Percentiles rank a stretch among this genome's conserved stretches.
Evolutionary conservation across 2,329 filamentous ascomycete species (phyloP).

Genomic region (Arthrobotrys sinensis): DNA sequence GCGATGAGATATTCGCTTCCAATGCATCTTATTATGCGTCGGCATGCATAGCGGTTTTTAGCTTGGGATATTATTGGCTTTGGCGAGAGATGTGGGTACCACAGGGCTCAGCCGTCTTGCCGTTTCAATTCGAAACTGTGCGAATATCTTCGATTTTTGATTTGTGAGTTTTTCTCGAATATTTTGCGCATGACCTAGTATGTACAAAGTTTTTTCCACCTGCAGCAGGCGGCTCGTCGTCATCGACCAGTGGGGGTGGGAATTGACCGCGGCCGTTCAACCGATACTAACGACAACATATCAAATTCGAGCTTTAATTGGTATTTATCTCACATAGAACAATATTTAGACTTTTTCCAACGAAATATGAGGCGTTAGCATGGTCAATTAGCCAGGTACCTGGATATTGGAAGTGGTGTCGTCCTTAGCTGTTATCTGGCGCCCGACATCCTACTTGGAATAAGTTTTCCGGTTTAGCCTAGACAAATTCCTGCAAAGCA

Average conservation of each 20-base stretch:
- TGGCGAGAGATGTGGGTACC: slow-evolving; percentile 46
- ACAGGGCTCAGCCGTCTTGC: slow-evolving; percentile 45
- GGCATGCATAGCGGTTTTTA: slow-evolving; percentile 56
- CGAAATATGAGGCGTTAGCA: slow-evolving; percentile 34
- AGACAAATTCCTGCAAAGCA: slow-evolving; percentile 20
- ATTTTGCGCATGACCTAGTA: slow-evolving; percentile 49
- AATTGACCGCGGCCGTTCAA: slow-evolving; percentile 30
- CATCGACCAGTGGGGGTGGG: slow-evolving; percentile 26
- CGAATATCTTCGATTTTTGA: slow-evolving; percentile 50
- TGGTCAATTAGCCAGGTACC: slow-evolving; percentile 39
- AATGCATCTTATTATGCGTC: slow-evolving; percentile 18
- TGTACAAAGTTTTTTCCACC: slow-evolving; percentile 36
- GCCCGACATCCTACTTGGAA: slow-evolving; percentile 43
- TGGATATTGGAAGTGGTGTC: slow-evolving; percentile 26
- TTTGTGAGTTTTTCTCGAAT: slow-evolving; percentile 45
- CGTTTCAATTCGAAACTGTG: slow-evolving; percentile 55
- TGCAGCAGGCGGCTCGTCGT: slow-evolving; percentile 44
- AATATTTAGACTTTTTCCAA: slow-evolving; percentile 32
- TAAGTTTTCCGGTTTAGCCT: slow-evolving; percentile 41
- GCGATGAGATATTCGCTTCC: slow-evolving; percentile 50
- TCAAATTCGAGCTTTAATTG: slow-evolving; percentile 34
- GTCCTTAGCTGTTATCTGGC: slow-evolving; percentile 16
- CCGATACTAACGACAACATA: slow-evolving; percentile 23
- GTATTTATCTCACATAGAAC: slow-evolving; percentile 24
- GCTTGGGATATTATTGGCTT: slow-evolving; percentile 47